phyloP scores from a whole-genome alignment of 306 rosid genomes.

The Hippophae rhamnoides region DNA sequence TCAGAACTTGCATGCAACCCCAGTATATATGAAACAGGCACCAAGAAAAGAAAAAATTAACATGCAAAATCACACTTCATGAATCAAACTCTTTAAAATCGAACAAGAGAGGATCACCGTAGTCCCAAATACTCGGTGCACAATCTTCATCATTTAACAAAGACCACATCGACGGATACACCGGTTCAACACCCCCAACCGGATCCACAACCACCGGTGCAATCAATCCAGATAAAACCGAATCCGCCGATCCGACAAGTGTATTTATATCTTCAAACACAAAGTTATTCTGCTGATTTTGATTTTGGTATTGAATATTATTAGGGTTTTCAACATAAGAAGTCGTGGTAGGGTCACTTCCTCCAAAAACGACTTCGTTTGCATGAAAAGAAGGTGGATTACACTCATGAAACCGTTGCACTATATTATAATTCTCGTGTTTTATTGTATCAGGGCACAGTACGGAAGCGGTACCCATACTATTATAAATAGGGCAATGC shows the following conservation, averaged over 20 bases:
- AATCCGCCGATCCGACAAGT: conserved; percentile 24
- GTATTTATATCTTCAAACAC: conserved; percentile 18
- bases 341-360: not conserved
- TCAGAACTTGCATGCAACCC: too few relatives aligned
- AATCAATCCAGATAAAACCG: not conserved
- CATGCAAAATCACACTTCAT: not conserved
- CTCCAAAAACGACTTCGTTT: not conserved
- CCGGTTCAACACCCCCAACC: conserved; percentile 24
- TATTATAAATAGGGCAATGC: not conserved
- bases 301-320: conserved; percentile 4
- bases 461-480: not conserved
- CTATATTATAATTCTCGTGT: not conserved
- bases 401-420: conserved; percentile 14
- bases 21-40: too few relatives aligned
- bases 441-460: conserved; percentile 11
- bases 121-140: conserved; percentile 58
- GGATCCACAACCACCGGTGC: conserved; percentile 39
- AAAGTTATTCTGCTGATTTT: conserved; percentile 2
- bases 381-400: conserved; percentile 13
- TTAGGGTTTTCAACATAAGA: conserved; percentile 24
- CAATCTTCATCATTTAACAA: conserved; percentile 43
- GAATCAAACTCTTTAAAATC: conserved; percentile 38
- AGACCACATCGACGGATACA: conserved; percentile 59
- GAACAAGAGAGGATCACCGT: conserved; percentile 57
- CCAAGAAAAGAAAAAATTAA: not conserved